Evolutionary conservation across 1,284 basidiomycete genomes (phyloP).

Genomic region (Termitomyces sp.): DNA sequence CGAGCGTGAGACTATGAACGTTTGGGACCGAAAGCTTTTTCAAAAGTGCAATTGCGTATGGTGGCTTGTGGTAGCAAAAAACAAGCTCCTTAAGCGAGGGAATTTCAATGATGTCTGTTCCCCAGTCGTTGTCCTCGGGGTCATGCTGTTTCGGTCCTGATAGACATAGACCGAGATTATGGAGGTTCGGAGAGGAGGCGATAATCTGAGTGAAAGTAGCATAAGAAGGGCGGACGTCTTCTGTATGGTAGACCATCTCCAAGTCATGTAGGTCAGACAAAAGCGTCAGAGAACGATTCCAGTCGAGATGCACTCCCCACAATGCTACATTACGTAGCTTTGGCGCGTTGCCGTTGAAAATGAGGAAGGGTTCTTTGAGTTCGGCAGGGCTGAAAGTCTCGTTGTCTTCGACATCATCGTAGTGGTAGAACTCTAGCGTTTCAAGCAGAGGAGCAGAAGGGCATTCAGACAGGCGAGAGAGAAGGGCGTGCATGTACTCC

Average conservation of each 20-base stretch:
- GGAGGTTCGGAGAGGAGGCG: conserved; percentile 41
- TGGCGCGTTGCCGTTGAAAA: conserved; percentile 55
- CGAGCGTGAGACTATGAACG: conserved; percentile 42
- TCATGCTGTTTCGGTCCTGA: conserved; percentile 47
- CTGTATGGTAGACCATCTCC: conserved; percentile 51
- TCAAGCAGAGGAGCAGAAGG: conserved; percentile 47
- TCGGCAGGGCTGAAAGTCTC: conserved; percentile 32
- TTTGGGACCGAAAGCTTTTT: conserved; percentile 43
- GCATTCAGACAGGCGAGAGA: conserved; percentile 37
- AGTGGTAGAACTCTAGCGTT: conserved; percentile 43
- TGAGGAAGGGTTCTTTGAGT: conserved; percentile 31
- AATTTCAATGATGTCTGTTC: conserved; percentile 33
- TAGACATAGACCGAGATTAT: conserved; percentile 39
- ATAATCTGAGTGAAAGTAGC: conserved; percentile 44
- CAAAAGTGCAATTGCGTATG: conserved; percentile 43
- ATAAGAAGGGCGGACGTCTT: conserved; percentile 54
- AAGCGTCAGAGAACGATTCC: conserved; percentile 41
- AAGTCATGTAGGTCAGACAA: conserved; percentile 40
- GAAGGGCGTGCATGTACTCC: conserved; percentile 39
- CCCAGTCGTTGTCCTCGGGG: conserved; percentile 24
- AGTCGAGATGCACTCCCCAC: conserved; percentile 63
- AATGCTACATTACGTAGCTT: conserved; percentile 40
- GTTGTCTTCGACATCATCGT: conserved; percentile 40
- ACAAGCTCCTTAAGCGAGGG: conserved; percentile 42
- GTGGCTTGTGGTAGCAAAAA: conserved; percentile 40